Evolutionary conservation across 2,329 filamentous ascomycete genomes (phyloP).

Genomic region (Cladosporium sp.): DNA sequence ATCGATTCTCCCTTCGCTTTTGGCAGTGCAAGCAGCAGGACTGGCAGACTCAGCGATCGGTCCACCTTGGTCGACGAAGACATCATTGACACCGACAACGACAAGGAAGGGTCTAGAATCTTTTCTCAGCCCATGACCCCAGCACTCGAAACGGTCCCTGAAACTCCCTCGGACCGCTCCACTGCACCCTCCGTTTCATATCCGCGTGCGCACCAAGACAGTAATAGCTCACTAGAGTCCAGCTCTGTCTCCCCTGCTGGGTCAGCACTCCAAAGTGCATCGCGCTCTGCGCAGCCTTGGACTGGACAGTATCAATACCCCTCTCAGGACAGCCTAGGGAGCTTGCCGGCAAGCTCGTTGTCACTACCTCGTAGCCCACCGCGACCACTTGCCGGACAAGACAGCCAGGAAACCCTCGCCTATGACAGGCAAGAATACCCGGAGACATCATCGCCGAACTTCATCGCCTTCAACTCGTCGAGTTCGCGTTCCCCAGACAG

Average conservation of each 20-base stretch:
- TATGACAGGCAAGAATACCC: conserved; percentile 3
- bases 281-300: not conserved
- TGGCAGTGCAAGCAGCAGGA: conserved; percentile 15
- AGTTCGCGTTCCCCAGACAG: conserved; percentile 13
- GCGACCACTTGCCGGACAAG: conserved; percentile 2
- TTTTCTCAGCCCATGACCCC: not conserved
- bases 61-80: conserved; percentile 20
- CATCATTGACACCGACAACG: conserved; percentile 1
- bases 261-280: not conserved
- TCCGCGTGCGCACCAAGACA: not conserved
- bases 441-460: conserved; percentile 23
- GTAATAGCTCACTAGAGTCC: not conserved
- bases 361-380: conserved; percentile 2
- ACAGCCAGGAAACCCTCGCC: conserved; percentile 8
- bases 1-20: conserved; percentile 15
- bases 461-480: conserved; percentile 9
- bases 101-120: not conserved
- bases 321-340: conserved; percentile 4
- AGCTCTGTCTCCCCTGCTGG: not conserved
- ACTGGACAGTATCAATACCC: not conserved
- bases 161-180: conserved; percentile 22
- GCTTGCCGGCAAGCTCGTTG: conserved; percentile 7
- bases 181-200: conserved; percentile 14
- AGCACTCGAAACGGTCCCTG: conserved; percentile 24
- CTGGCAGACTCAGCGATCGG: conserved; percentile 22